Percentiles rank a stretch among this genome's conserved stretches.
These are phyloP conservation scores for Starmerella stigmatis DNA, from an alignment of 805 yeast genomes.

Conservation along the genomic window DNA sequence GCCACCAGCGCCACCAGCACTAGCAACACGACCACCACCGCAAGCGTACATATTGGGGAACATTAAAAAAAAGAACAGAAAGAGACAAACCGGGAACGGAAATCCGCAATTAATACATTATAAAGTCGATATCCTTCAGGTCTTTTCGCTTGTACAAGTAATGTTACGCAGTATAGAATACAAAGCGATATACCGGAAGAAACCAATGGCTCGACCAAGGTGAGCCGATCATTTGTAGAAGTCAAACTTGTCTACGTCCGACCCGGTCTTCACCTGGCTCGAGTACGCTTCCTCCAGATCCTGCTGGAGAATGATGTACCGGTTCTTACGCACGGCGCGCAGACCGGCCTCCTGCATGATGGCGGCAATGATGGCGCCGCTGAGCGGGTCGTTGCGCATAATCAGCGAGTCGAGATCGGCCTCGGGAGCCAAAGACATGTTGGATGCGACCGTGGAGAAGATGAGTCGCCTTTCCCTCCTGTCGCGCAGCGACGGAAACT, in stretches of 20 bases:
- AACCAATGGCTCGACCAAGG: too few relatives aligned
- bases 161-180: background rate
- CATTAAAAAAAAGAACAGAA: background rate
- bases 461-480: slow-evolving; percentile 96
- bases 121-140: too few relatives aligned
- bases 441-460: slow-evolving; percentile 90
- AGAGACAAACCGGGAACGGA: too few relatives aligned
- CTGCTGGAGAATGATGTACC: slow-evolving; percentile 90
- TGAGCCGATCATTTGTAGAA: slow-evolving; percentile 65
- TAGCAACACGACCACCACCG: background rate
- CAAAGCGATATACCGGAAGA: background rate
- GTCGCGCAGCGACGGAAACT: slow-evolving; percentile 91
- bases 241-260: slow-evolving; percentile 94
- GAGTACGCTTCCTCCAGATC: slow-evolving; percentile 98
- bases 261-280: slow-evolving; percentile 88
- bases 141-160: too few relatives aligned
- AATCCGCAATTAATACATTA: background rate
- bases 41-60: background rate
- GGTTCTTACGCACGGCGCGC: slow-evolving; percentile 94
- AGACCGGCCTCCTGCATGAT: slow-evolving; percentile 99
- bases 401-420: slow-evolving; percentile 90
- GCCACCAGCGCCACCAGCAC: background rate
- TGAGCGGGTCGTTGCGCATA: slow-evolving; percentile 88
- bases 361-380: slow-evolving; percentile 95
- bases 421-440: slow-evolving; percentile 97